A percentile compares a stretch with the other conserved stretches of the same genome.
Conservation (phyloP, 225 moss, liverwort and hornwort species). For the Bryum argenteum region DNA sequence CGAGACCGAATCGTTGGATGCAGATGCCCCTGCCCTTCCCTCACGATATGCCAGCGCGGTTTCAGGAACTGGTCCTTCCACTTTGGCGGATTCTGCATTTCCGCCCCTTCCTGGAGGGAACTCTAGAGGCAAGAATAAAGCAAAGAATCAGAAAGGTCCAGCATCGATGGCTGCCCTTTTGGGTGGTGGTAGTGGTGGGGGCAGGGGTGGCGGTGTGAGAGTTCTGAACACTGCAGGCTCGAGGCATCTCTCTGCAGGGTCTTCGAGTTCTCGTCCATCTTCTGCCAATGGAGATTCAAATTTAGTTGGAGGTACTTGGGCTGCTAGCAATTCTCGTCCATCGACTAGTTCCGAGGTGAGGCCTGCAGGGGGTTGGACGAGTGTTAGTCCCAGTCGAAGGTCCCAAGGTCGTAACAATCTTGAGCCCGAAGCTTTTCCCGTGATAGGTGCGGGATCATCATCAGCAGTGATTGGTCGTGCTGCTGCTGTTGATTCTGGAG, state of each 20-base stretch:
- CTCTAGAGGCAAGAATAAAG: constrained; percentile 61
- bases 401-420: constrained; percentile 38
- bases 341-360: constrained; percentile 31
- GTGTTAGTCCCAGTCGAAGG: constrained; percentile 45
- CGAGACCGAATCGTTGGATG: constrained; percentile 55
- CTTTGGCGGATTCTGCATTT: constrained; percentile 83
- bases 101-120: constrained; percentile 87
- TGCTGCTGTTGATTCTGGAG: constrained; percentile 39
- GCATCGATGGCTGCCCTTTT: constrained; percentile 83
- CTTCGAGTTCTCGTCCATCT: constrained; percentile 47
- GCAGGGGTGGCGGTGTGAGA: constrained; percentile 57
- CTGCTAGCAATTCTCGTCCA: constrained; percentile 38
- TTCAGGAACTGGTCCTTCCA: constrained; percentile 75
- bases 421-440: constrained; percentile 43
- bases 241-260: constrained; percentile 40
- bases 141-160: constrained; percentile 67
- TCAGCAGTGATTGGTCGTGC: constrained; percentile 38
- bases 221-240: constrained; percentile 69
- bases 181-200: constrained; percentile 60
- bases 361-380: constrained; percentile 42
- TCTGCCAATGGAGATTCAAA: constrained; percentile 38
- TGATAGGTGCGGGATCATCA: constrained; percentile 45
- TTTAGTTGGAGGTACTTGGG: constrained; percentile 36
- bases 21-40: constrained; percentile 46
- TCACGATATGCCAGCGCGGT: constrained; percentile 95